phyloP scores from a whole-genome alignment of 2,329 filamentous ascomycete genomes.

The Scedosporium dehoogii region DNA sequence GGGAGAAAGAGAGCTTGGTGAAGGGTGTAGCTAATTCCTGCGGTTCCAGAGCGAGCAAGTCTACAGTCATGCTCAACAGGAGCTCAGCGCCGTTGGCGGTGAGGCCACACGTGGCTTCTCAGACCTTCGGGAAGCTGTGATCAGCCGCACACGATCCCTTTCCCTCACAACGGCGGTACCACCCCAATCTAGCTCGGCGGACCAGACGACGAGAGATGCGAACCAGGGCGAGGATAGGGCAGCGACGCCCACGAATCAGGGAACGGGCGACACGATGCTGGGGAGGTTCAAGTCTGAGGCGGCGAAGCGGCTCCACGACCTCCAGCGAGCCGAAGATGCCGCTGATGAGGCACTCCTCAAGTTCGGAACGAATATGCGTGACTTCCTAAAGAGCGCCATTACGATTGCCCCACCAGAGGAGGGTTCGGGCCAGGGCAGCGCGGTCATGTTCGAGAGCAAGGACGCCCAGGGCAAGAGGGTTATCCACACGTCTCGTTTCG shows the following conservation, averaged over 20 bases:
- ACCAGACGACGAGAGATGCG: conserved; percentile 11
- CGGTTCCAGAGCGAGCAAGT: conserved; percentile 58
- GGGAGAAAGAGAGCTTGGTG: background rate
- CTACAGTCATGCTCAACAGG: conserved; percentile 79
- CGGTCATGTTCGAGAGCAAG: conserved; percentile 87
- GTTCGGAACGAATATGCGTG: conserved; percentile 80
- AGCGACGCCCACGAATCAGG: conserved; percentile 36
- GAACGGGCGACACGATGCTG: conserved; percentile 58
- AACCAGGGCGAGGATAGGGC: conserved; percentile 26
- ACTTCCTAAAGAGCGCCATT: conserved; percentile 85
- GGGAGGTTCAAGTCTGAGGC: conserved; percentile 68
- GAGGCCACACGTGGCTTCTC: conserved; percentile 76
- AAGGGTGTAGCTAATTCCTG: conserved; percentile 9
- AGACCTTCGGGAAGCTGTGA: conserved; percentile 56
- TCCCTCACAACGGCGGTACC: conserved; percentile 44
- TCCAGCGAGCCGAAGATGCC: conserved; percentile 87
- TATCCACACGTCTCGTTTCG: conserved; percentile 88
- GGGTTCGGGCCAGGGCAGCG: conserved; percentile 37
- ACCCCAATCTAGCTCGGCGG: conserved; percentile 14
- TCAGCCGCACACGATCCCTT: conserved; percentile 63
- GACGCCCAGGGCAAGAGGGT: conserved; percentile 84
- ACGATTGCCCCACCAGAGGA: conserved; percentile 67
- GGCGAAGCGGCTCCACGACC: conserved; percentile 73
- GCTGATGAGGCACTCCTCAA: conserved; percentile 90
- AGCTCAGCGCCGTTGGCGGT: conserved; percentile 67